Percentiles rank a stretch among this genome's conserved stretches.
These are phyloP conservation scores for Penicillium sp. DNA, from an alignment of 2,329 filamentous ascomycete species.

Conservation along the genomic window DNA sequence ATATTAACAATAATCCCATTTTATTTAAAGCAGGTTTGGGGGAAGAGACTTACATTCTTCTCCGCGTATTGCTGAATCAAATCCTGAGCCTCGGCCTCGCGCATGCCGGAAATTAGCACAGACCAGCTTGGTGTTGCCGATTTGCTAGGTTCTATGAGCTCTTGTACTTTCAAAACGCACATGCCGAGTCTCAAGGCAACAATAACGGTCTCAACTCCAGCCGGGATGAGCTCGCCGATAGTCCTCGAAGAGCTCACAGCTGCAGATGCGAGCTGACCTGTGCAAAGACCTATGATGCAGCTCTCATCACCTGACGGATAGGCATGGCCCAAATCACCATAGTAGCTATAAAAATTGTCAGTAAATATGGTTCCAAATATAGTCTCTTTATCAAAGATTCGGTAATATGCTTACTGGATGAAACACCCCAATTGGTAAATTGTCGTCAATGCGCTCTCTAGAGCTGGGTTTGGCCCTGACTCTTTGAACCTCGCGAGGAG, in stretches of 20 bases:
- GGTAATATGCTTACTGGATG: constrained; percentile 37
- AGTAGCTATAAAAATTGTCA: constrained; percentile 33
- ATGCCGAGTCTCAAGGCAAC: constrained; percentile 45
- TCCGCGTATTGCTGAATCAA: constrained; percentile 23
- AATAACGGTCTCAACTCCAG: constrained; percentile 41
- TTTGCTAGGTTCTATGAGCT: constrained; percentile 32
- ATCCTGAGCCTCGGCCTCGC: constrained; percentile 27
- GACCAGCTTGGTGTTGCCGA: constrained; percentile 38
- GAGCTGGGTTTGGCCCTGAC: constrained; percentile 34
- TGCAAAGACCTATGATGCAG: constrained; percentile 42
- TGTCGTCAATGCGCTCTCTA: constrained; percentile 44
- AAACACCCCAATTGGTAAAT: constrained; percentile 45
- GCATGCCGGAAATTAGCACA: constrained; percentile 38
- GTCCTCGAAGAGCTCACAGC: constrained; percentile 40
- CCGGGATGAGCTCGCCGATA: constrained; percentile 41
- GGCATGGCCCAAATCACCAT: constrained; percentile 40
- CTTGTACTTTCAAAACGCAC: constrained; percentile 37
- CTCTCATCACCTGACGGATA: constrained; percentile 39
- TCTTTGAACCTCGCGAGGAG: constrained; percentile 34
- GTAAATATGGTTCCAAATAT: background rate
- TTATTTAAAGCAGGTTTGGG: background rate
- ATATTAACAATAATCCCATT: constrained; percentile 1
- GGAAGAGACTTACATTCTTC: constrained; percentile 23
- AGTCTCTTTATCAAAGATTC: background rate
- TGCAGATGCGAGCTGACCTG: constrained; percentile 41